Conservation (phyloP, 257 asterid species). For the Nicotiana otophora region DNA sequence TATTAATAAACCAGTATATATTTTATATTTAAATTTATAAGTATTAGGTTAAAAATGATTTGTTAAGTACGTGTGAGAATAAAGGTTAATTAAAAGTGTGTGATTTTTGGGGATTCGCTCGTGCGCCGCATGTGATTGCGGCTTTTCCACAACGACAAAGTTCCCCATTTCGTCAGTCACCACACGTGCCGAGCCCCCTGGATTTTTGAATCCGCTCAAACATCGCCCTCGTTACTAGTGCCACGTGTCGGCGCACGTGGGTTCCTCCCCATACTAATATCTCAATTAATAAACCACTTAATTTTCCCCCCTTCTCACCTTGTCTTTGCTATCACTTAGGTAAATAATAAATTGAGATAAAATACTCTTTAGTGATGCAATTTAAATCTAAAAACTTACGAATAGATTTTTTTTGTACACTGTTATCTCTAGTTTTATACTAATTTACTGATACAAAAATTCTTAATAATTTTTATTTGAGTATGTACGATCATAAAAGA, state of each 20-base stretch:
- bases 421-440: too few species aligned
- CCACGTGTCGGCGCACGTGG: slow-evolving; percentile 52
- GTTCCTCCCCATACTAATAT: slow-evolving; percentile 12
- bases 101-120: neutral
- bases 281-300: slow-evolving; percentile 24
- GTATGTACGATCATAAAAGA: neutral
- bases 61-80: neutral
- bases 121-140: slow-evolving; percentile 24
- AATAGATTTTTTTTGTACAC: too few species aligned
- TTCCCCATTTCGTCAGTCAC: neutral
- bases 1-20: too few species aligned
- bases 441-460: too few species aligned
- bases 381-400: neutral
- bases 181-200: slow-evolving; percentile 29
- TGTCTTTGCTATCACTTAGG: neutral
- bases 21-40: too few species aligned
- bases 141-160: slow-evolving; percentile 1
- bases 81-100: neutral
- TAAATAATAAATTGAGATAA: neutral
- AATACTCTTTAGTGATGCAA: neutral
- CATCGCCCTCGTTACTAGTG: slow-evolving; percentile 14
- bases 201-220: slow-evolving; percentile 5
- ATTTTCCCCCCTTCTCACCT: slow-evolving; percentile 7
- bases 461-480: neutral
- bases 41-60: too few species aligned